A percentile compares a stretch with the other conserved stretches of the same genome.
Conservation (phyloP, 2,329 filamentous ascomycete species). For the Arachnopeziza araneosa region DNA sequence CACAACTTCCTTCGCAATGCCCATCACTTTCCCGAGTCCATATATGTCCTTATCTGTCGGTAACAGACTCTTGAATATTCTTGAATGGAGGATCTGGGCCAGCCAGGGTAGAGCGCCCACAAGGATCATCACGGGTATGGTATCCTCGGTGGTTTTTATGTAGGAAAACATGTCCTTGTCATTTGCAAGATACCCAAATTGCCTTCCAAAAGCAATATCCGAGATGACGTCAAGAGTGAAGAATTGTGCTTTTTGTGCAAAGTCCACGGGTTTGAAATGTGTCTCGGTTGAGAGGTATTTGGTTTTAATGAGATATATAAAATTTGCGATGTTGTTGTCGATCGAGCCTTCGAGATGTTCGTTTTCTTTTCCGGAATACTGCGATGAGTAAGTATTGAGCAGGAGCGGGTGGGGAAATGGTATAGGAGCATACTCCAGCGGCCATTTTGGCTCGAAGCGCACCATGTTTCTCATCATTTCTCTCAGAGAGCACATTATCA, state of each 20-base stretch:
- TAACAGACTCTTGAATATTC: conserved; percentile 3
- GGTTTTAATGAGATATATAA: conserved; percentile 10
- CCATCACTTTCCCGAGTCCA: conserved; percentile 38
- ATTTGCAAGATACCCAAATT: conserved; percentile 43
- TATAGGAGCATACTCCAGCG: conserved; percentile 36
- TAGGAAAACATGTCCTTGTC: conserved; percentile 46
- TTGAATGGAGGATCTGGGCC: neutral
- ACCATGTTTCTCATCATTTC: conserved; percentile 41
- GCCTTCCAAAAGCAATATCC: conserved; percentile 45
- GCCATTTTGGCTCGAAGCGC: conserved; percentile 44
- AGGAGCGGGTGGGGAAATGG: neutral
- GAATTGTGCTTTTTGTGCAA: conserved; percentile 47
- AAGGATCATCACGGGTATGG: conserved; percentile 4
- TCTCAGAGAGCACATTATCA: conserved; percentile 47
- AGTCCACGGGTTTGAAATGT: conserved; percentile 38
- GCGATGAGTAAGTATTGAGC: neutral
- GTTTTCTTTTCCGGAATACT: conserved; percentile 49
- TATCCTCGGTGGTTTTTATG: conserved; percentile 28
- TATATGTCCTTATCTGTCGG: conserved; percentile 26
- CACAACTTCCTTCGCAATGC: conserved; percentile 41
- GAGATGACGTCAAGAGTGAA: conserved; percentile 51
- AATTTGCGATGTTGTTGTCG: conserved; percentile 31
- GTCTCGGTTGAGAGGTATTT: conserved; percentile 34
- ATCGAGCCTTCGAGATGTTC: conserved; percentile 43
- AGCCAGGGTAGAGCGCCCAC: conserved; percentile 2